These are phyloP conservation scores for Pestalotiopsis sp. DNA, from an alignment of 2,329 filamentous ascomycete genomes.

Conservation along the genomic window DNA sequence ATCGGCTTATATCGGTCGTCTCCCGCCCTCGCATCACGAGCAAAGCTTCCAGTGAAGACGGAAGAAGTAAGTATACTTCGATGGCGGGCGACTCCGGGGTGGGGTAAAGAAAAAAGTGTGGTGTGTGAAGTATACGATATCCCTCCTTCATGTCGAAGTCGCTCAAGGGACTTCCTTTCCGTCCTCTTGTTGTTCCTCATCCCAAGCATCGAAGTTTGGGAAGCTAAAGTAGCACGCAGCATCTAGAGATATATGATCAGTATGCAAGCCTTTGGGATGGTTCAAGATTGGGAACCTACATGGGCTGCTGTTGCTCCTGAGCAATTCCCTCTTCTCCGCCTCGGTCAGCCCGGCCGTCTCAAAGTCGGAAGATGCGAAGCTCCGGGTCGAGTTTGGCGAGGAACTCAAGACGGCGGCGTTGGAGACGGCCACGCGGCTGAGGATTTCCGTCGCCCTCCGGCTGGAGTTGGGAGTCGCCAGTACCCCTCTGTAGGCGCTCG, in stretches of 20 bases:
- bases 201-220: constrained; percentile 72
- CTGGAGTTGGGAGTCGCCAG: constrained; percentile 51
- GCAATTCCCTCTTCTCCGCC: constrained; percentile 19
- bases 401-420: constrained; percentile 36
- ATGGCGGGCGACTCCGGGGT: background rate
- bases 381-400: constrained; percentile 37
- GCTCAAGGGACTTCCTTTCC: constrained; percentile 36
- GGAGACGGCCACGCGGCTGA: constrained; percentile 56
- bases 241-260: constrained; percentile 24
- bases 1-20: background rate
- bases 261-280: background rate
- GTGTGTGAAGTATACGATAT: background rate
- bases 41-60: background rate
- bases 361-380: constrained; percentile 36
- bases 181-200: constrained; percentile 46
- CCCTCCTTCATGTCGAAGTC: background rate
- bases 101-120: background rate
- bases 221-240: constrained; percentile 71
- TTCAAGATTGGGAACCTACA: constrained; percentile 22
- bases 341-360: constrained; percentile 23
- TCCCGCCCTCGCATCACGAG: background rate
- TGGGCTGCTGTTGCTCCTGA: constrained; percentile 19
- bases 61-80: background rate
- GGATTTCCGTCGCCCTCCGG: constrained; percentile 56
- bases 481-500: constrained; percentile 54